phyloP scores from a whole-genome alignment of 805 yeast species.

The Dipodascopsis uninucleata region DNA sequence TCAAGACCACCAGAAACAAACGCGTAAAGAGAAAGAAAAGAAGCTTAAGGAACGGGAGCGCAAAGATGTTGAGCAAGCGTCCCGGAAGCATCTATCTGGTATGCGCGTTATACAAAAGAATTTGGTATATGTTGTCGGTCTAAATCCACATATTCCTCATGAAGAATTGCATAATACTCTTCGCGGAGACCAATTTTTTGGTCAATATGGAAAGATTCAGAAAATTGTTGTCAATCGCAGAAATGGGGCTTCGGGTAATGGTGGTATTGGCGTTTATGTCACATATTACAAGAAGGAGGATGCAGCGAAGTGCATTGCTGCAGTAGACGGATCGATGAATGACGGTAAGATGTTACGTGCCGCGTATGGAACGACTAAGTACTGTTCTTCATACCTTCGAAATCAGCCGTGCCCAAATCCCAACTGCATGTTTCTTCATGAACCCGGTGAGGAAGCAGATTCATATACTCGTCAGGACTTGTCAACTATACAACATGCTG shows the following conservation, averaged over 20 bases:
- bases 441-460: constrained; percentile 99
- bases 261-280: constrained; percentile 92
- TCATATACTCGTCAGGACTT: constrained; percentile 86
- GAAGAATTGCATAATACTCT: constrained; percentile 80
- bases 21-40: constrained; percentile 65
- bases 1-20: constrained; percentile 72
- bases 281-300: constrained; percentile 92
- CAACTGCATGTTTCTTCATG: constrained; percentile 97
- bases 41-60: constrained; percentile 87
- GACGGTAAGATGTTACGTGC: constrained; percentile 86
- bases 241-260: constrained; percentile 56
- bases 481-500: constrained; percentile 58
- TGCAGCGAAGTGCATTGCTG: constrained; percentile 88
- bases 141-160: constrained; percentile 79
- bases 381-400: constrained; percentile 91
- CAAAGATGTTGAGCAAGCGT: constrained; percentile 75
- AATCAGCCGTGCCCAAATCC: constrained; percentile 98
- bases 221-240: constrained; percentile 85
- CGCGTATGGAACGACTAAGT: constrained; percentile 97
- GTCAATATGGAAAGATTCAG: constrained; percentile 95
- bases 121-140: constrained; percentile 91
- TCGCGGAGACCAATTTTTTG: constrained; percentile 89
- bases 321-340: constrained; percentile 85
- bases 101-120: constrained; percentile 98
- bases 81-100: constrained; percentile 81